Evolutionary conservation across 768 basidiomycete genomes (phyloP).

Genomic region (Multifurca ochricompacta): DNA sequence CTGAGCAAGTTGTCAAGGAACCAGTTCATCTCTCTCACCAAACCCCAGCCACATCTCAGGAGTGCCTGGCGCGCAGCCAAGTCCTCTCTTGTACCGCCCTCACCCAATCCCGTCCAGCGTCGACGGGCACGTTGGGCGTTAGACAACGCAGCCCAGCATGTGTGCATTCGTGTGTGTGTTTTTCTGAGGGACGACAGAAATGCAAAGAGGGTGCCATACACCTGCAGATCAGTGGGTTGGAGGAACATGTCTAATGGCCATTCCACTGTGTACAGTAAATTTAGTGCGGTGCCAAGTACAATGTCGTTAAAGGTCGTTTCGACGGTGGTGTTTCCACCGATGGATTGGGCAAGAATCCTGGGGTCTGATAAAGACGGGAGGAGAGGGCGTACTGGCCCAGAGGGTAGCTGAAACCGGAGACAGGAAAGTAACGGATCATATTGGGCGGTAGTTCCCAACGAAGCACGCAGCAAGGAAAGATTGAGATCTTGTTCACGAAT

Average conservation of each 20-base stretch:
- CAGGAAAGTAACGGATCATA: slow-evolving; percentile 70
- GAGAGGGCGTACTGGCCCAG: slow-evolving; percentile 74
- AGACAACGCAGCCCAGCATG: slow-evolving; percentile 79
- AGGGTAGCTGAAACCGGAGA: slow-evolving; percentile 69
- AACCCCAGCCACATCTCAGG: slow-evolving; percentile 77
- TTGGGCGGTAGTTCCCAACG: slow-evolving; percentile 81
- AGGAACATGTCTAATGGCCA: slow-evolving; percentile 93
- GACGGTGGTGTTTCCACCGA: slow-evolving; percentile 31
- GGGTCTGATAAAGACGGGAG: slow-evolving; percentile 57
- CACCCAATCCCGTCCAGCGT: slow-evolving; percentile 80
- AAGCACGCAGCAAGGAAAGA: slow-evolving; percentile 78
- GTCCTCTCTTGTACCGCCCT: slow-evolving; percentile 76
- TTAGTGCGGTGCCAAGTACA: slow-evolving; percentile 71
- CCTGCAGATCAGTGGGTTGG: slow-evolving; percentile 60
- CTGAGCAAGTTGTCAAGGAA: slow-evolving; percentile 77
- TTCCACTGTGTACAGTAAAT: slow-evolving; percentile 59
- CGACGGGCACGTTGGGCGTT: slow-evolving; percentile 78
- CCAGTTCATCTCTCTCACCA: slow-evolving; percentile 85
- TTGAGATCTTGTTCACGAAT: slow-evolving; percentile 90
- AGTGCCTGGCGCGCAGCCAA: slow-evolving; percentile 54
- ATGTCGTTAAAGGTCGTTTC: slow-evolving; percentile 58
- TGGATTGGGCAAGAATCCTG: slow-evolving; percentile 35
- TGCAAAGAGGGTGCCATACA: slow-evolving; percentile 71
- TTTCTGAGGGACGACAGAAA: slow-evolving; percentile 81
- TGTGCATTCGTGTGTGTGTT: slow-evolving; percentile 71